Percentiles rank a stretch among this genome's conserved stretches.
Conservation (phyloP, 305 asterid species). For the Fraxinus nigra region DNA sequence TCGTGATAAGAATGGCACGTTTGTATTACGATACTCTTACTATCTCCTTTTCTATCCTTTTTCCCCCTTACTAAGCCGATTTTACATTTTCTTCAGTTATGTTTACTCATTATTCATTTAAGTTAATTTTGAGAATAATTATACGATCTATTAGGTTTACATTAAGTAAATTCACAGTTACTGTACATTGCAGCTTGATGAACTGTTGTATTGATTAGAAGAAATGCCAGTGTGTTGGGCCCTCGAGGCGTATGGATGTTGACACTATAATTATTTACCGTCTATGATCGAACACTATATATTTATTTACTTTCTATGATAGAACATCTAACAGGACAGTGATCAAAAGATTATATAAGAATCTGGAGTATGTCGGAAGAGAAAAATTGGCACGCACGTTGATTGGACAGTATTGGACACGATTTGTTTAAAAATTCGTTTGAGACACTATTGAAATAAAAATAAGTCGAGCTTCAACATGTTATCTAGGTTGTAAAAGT, state of each 20-base stretch:
- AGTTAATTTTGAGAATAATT: conserved; percentile 16
- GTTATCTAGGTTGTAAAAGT: neutral
- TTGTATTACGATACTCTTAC: neutral
- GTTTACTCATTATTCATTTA: neutral
- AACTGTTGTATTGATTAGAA: neutral
- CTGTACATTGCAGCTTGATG: conserved; percentile 21
- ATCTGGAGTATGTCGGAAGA: neutral
- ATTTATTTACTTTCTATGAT: neutral
- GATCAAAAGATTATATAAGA: neutral
- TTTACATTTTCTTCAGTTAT: neutral
- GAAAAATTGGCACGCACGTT: neutral
- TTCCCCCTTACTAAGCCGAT: neutral
- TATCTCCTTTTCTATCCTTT: neutral
- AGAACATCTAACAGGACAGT: neutral
- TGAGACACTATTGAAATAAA: neutral
- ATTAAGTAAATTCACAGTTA: conserved; percentile 1
- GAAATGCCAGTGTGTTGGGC: neutral
- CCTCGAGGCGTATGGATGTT: neutral
- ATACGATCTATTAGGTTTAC: conserved; percentile 15
- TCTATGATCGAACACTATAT: neutral
- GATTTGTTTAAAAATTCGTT: neutral
- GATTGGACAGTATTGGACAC: neutral
- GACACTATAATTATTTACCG: neutral
- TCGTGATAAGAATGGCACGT: neutral
- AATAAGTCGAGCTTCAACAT: neutral